A percentile compares a stretch with the other conserved stretches of the same genome.
Conservation (phyloP, 2,329 filamentous ascomycete species). For the Sporothrix variecibatus region DNA sequence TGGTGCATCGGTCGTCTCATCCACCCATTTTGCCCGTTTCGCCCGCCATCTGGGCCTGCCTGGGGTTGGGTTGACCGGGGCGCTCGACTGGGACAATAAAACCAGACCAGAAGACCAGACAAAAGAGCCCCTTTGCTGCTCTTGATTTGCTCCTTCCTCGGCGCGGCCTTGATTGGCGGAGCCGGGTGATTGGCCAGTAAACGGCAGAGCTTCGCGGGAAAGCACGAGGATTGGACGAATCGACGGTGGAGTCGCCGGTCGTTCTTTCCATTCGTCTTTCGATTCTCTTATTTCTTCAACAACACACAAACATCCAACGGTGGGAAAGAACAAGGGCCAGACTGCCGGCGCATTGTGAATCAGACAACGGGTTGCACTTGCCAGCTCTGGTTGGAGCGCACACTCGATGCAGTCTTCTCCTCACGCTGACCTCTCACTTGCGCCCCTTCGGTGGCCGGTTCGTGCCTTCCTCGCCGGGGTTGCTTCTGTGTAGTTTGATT, state of each 20-base stretch:
- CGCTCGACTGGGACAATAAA: neutral
- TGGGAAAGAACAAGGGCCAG: neutral
- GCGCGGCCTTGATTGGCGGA: conserved; percentile 36
- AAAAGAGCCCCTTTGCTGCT: conserved; percentile 15
- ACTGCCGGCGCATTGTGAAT: neutral
- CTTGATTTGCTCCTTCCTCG: conserved; percentile 27
- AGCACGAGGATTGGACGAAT: conserved; percentile 33
- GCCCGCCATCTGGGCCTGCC: conserved; percentile 12
- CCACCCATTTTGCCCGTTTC: conserved; percentile 13
- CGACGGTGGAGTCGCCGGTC: conserved; percentile 37
- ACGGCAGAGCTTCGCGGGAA: conserved; percentile 19
- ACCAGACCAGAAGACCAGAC: neutral
- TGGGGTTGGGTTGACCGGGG: neutral
- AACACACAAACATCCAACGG: neutral
- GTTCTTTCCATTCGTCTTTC: conserved; percentile 16
- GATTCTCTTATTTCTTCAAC: conserved; percentile 14
- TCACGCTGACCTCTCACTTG: neutral
- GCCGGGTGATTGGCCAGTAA: conserved; percentile 36
- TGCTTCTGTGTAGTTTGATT: conserved; percentile 16
- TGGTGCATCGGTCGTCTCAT: conserved; percentile 18
- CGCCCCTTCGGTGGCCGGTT: conserved; percentile 1
- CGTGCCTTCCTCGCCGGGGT: conserved; percentile 9
- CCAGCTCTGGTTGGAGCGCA: conserved; percentile 6
- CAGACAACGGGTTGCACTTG: neutral
- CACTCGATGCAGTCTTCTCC: neutral